phyloP scores from a whole-genome alignment of 257 asterid species.

The Gynochthodes officinalis region DNA sequence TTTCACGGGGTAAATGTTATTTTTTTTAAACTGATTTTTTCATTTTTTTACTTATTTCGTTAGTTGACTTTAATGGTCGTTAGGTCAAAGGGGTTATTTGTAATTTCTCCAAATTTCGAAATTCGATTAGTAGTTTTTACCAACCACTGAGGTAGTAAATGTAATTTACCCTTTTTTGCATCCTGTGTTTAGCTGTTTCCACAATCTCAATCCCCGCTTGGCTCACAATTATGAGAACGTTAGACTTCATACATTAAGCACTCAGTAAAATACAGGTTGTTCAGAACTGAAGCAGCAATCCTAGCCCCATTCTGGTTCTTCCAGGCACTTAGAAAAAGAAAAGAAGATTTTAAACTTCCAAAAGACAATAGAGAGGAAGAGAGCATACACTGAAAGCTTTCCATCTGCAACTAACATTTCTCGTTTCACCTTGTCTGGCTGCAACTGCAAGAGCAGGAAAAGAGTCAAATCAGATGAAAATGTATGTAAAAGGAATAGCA shows the following conservation, averaged over 20 bases:
- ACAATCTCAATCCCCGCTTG: background rate
- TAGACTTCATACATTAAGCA: background rate
- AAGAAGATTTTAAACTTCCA: background rate
- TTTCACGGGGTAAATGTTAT: too few species aligned
- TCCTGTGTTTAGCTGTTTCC: background rate
- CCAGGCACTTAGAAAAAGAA: background rate
- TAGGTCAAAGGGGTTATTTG: too few species aligned
- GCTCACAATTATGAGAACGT: background rate
- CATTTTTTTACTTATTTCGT: too few species aligned
- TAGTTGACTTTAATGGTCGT: too few species aligned
- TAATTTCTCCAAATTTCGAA: too few species aligned
- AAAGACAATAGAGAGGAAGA: background rate
- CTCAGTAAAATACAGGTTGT: background rate
- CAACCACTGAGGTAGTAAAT: too few species aligned
- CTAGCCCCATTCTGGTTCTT: background rate
- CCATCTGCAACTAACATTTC: slow-evolving; percentile 56
- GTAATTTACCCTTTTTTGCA: too few species aligned
- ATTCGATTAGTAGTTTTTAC: too few species aligned
- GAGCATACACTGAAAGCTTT: slow-evolving; percentile 70
- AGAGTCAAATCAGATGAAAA: slow-evolving; percentile 8
- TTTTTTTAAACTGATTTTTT: too few species aligned
- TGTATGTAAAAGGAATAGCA: slow-evolving; percentile 10
- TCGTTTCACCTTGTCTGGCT: slow-evolving; percentile 89
- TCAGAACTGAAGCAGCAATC: background rate
- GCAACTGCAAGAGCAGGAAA: slow-evolving; percentile 56